A percentile compares a stretch with the other conserved stretches of the same genome.
Evolutionary conservation across 2,329 filamentous ascomycete genomes (phyloP).

Genomic region (Aspergillus vadensis): DNA sequence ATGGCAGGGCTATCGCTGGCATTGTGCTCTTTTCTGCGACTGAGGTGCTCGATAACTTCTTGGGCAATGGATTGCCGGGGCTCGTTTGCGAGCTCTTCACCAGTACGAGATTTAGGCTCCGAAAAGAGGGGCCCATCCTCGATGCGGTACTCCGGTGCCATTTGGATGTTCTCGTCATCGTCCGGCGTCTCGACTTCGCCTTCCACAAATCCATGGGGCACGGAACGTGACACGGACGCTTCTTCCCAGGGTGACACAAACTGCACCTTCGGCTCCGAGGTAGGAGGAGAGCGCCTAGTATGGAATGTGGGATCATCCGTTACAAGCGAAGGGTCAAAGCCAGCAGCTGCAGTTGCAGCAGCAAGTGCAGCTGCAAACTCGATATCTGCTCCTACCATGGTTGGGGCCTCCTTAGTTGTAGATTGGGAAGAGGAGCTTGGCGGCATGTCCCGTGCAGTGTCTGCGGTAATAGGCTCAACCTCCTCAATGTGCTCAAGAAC

Average conservation of each 20-base stretch:
- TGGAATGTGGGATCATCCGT: slow-evolving; percentile 67
- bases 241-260: slow-evolving; percentile 49
- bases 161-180: slow-evolving; percentile 33
- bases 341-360: slow-evolving; percentile 67
- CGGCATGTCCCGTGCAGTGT: background rate
- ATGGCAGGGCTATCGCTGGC: background rate
- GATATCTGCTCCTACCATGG: slow-evolving; percentile 58
- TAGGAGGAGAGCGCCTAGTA: slow-evolving; percentile 64
- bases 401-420: slow-evolving; percentile 10
- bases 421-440: slow-evolving; percentile 16
- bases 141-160: slow-evolving; percentile 13
- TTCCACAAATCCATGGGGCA: slow-evolving; percentile 48
- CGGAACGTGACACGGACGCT: slow-evolving; percentile 47
- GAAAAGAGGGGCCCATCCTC: slow-evolving; percentile 23
- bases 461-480: background rate
- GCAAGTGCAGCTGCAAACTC: slow-evolving; percentile 71
- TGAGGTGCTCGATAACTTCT: slow-evolving; percentile 29
- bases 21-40: slow-evolving; percentile 17
- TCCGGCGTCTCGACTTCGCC: slow-evolving; percentile 52
- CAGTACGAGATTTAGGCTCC: slow-evolving; percentile 23
- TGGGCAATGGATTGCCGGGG: slow-evolving; percentile 23
- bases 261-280: slow-evolving; percentile 57
- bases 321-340: slow-evolving; percentile 71
- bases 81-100: background rate
- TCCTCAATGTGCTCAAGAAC: background rate